These are phyloP conservation scores for Moesziomyces antarcticus DNA, from an alignment of 1,284 basidiomycete species.

Conservation along the genomic window DNA sequence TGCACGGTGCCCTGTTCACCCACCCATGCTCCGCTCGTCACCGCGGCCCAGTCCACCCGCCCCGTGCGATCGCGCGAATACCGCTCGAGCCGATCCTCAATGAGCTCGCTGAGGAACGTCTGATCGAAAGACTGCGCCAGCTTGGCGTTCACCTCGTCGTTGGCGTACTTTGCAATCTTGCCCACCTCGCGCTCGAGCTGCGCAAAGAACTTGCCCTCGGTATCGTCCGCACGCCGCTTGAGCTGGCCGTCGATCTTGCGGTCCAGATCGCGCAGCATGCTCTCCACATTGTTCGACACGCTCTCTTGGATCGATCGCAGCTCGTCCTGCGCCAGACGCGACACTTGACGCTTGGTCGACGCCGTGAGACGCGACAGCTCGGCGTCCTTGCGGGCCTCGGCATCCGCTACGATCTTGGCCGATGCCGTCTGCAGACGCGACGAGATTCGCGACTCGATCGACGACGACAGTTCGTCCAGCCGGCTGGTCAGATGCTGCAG, in stretches of 20 bases:
- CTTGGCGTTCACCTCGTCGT: conserved; percentile 35
- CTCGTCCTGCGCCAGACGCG: conserved; percentile 42
- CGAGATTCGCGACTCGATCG: conserved; percentile 33
- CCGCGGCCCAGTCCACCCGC: conserved; percentile 25
- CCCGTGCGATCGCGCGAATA: conserved; percentile 36
- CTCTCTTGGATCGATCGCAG: conserved; percentile 34
- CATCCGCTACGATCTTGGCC: conserved; percentile 29
- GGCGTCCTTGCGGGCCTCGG: conserved; percentile 22
- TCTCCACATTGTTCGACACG: conserved; percentile 31
- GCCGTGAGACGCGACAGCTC: conserved; percentile 29
- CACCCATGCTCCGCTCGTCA: conserved; percentile 36
- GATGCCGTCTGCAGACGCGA: conserved; percentile 18
- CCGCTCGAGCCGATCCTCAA: conserved; percentile 27
- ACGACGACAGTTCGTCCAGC: conserved; percentile 25
- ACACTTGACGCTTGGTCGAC: conserved; percentile 29
- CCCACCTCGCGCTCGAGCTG: conserved; percentile 30
- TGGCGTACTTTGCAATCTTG: conserved; percentile 34
- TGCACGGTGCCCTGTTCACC: conserved; percentile 34
- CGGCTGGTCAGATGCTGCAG: conserved; percentile 19
- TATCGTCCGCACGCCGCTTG: conserved; percentile 43
- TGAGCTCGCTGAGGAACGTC: conserved; percentile 30
- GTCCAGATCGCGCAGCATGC: conserved; percentile 42
- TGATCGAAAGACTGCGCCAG: conserved; percentile 39
- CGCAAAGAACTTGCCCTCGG: conserved; percentile 28
- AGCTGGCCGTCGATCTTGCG: conserved; percentile 30